Evolutionary conservation across 73 alveolate species (phyloP).

Genomic region (Diophrys appendiculata): DNA sequence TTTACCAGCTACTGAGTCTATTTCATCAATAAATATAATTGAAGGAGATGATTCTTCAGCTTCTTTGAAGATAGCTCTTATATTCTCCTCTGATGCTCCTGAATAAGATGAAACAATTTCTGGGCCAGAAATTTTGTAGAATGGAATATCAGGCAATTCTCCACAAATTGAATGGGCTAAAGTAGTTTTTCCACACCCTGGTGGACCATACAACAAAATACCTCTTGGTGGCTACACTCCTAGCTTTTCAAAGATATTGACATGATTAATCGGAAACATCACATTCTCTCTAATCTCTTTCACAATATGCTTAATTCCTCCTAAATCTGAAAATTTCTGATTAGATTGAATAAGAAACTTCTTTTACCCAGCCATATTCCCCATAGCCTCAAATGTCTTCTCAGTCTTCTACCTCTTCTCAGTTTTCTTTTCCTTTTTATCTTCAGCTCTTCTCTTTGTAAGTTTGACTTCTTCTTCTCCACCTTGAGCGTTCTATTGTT

Average conservation of each 20-base stretch:
- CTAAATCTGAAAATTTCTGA: constrained; percentile 41
- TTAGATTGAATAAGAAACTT: constrained; percentile 7
- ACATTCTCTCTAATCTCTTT: constrained; percentile 81
- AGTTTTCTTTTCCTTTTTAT: constrained; percentile 1
- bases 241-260: constrained; percentile 80
- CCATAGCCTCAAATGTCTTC: neutral
- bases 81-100: constrained; percentile 97
- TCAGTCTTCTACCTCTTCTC: constrained; percentile 20
- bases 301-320: constrained; percentile 79
- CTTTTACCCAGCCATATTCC: constrained; percentile 10
- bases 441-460: neutral
- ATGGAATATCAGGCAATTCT: constrained; percentile 77
- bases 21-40: constrained; percentile 97
- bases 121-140: constrained; percentile 95
- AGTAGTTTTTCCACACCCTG: constrained; percentile 97
- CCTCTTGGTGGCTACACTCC: constrained; percentile 97
- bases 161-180: constrained; percentile 95
- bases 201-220: constrained; percentile 94
- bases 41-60: constrained; percentile 96
- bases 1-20: constrained; percentile 98
- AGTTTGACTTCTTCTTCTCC: constrained; percentile 14
- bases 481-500: neutral
- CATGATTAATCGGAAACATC: constrained; percentile 85
- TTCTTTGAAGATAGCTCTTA: constrained; percentile 92
- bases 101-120: constrained; percentile 95